phyloP scores from a whole-genome alignment of 257 asterid genomes.

The Gardenia jasminoides region DNA sequence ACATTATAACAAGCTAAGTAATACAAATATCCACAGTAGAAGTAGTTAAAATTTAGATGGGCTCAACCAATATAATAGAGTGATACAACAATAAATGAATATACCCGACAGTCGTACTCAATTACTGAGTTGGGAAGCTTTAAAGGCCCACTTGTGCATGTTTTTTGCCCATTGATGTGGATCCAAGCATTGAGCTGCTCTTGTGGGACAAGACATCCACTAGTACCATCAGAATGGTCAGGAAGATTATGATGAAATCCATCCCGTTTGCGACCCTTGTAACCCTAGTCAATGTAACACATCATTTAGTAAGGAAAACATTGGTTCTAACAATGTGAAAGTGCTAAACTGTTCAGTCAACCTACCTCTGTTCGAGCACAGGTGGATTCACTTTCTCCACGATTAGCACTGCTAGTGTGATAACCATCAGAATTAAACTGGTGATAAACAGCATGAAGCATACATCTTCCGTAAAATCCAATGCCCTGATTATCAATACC shows the following conservation, averaged over 20 bases:
- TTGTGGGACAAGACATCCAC: slow-evolving; percentile 57
- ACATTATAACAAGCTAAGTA: slow-evolving; percentile 11
- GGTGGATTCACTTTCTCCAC: slow-evolving; percentile 27
- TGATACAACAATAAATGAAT: background rate
- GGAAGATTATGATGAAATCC: slow-evolving; percentile 33
- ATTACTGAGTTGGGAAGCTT: slow-evolving; percentile 35
- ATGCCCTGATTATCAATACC: slow-evolving; percentile 26
- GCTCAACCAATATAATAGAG: background rate
- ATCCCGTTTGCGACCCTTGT: slow-evolving; percentile 50
- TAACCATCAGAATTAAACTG: slow-evolving; percentile 25
- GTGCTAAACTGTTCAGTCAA: background rate
- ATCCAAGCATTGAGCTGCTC: slow-evolving; percentile 72
- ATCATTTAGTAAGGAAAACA: slow-evolving; percentile 3
- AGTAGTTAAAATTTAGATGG: background rate
- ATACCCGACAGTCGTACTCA: slow-evolving; percentile 54
- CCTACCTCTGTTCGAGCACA: slow-evolving; percentile 69
- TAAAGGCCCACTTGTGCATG: slow-evolving; percentile 34
- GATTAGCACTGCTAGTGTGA: slow-evolving; percentile 21
- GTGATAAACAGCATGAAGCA: slow-evolving; percentile 23
- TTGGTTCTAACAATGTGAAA: background rate
- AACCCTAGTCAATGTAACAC: slow-evolving; percentile 42
- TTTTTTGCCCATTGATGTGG: slow-evolving; percentile 49
- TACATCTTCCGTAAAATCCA: slow-evolving; percentile 36
- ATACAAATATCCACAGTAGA: background rate
- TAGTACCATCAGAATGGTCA: slow-evolving; percentile 31